phyloP scores from a whole-genome alignment of 352 stramenopile genomes.

The Phytophthora foliorum region DNA sequence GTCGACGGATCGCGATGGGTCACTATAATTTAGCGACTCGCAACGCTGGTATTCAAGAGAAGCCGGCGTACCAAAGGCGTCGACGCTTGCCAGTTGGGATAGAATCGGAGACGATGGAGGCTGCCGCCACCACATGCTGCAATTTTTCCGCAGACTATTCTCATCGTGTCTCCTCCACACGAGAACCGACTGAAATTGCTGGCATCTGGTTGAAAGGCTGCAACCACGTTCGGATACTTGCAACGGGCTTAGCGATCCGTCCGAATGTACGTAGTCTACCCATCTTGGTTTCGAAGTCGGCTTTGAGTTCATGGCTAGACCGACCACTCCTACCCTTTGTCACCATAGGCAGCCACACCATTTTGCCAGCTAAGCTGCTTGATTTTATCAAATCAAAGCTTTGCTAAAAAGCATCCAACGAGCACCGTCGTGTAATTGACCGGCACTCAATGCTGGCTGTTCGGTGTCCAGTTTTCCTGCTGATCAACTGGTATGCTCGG shows the following conservation, averaged over 20 bases:
- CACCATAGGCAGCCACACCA: no score
- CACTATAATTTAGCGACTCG: no score
- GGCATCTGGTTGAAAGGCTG: conserved; percentile 14
- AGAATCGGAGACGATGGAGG: not conserved
- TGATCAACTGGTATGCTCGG: conserved; percentile 13
- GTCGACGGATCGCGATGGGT: not conserved
- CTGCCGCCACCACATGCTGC: not conserved
- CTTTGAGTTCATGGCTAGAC: no score
- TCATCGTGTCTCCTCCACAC: conserved; percentile 9
- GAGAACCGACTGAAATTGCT: not conserved
- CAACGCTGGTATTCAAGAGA: not conserved
- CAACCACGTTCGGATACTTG: conserved; percentile 17
- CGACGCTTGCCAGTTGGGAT: not conserved
- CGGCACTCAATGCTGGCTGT: conserved; percentile 14
- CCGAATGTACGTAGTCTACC: no score
- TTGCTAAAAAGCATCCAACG: not conserved
- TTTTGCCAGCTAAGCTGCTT: no score
- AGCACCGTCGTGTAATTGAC: not conserved
- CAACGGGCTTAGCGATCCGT: no score
- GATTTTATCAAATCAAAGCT: not conserved
- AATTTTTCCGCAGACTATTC: conserved; percentile 7
- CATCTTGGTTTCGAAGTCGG: no score
- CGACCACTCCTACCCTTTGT: no score
- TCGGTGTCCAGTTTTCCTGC: conserved; percentile 34
- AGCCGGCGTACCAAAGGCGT: not conserved